A percentile compares a stretch with the other conserved stretches of the same genome.
phyloP scores from a whole-genome alignment of 1,284 basidiomycete genomes.

The Tilletia setariae region DNA sequence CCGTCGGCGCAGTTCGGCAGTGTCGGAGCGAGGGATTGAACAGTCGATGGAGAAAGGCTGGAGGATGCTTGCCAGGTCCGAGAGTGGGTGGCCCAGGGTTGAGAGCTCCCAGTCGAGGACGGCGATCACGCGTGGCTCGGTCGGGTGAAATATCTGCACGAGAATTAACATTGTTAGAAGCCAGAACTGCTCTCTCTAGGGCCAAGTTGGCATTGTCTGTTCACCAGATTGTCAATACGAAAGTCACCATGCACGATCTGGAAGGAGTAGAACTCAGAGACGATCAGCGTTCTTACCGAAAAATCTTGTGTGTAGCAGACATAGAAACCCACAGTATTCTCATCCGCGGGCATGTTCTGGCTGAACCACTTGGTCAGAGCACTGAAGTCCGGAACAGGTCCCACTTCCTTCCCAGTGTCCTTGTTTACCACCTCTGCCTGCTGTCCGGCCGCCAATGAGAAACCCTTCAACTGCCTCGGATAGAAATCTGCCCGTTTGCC shows the following conservation, averaged over 20 bases:
- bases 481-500: slow-evolving; percentile 81
- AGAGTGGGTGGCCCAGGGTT: slow-evolving; percentile 66
- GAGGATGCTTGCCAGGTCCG: slow-evolving; percentile 83
- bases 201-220: not conserved
- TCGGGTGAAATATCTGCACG: slow-evolving; percentile 79
- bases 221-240: slow-evolving; percentile 81
- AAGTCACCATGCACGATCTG: slow-evolving; percentile 90
- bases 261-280: no score
- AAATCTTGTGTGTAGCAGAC: not conserved
- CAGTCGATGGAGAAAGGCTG: slow-evolving; percentile 60
- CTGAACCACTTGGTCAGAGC: slow-evolving; percentile 75
- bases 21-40: not conserved
- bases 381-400: slow-evolving; percentile 66
- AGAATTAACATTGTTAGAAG: no score
- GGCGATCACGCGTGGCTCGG: slow-evolving; percentile 84
- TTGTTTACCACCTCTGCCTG: slow-evolving; percentile 70
- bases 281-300: no score
- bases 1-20: not conserved
- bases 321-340: slow-evolving; percentile 47
- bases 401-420: slow-evolving; percentile 62
- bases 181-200: no score
- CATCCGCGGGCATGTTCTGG: slow-evolving; percentile 68
- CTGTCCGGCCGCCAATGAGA: slow-evolving; percentile 70
- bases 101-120: slow-evolving; percentile 96
- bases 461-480: slow-evolving; percentile 82